Evolutionary conservation across 2,329 filamentous ascomycete genomes (phyloP).

Genomic region (Mycosphaerella arachidis): DNA sequence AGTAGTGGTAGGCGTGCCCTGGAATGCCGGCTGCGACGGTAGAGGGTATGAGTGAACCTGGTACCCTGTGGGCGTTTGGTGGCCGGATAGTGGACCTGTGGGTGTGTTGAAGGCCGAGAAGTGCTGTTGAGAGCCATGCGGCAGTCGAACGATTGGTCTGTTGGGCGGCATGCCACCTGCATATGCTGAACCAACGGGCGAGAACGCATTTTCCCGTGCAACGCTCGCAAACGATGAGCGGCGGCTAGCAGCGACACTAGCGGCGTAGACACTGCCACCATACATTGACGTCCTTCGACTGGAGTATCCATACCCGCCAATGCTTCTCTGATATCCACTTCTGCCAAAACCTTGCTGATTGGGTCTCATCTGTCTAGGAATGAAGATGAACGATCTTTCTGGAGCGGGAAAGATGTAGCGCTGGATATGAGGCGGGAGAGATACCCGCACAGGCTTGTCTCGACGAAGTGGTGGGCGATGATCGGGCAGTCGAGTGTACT

Average conservation of each 20-base stretch:
- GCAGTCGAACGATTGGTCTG: constrained; percentile 79
- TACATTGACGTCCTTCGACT: constrained; percentile 79
- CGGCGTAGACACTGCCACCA: constrained; percentile 74
- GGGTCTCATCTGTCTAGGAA: constrained; percentile 84
- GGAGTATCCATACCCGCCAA: constrained; percentile 63
- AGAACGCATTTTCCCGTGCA: constrained; percentile 69
- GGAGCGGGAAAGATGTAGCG: constrained; percentile 87
- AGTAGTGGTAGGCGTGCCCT: constrained; percentile 60
- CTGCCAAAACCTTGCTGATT: constrained; percentile 75
- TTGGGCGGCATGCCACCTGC: constrained; percentile 50
- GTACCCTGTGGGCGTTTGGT: constrained; percentile 46
- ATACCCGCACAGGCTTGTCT: constrained; percentile 94
- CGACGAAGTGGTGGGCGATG: constrained; percentile 89
- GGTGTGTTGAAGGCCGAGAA: constrained; percentile 32
- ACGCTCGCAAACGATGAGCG: constrained; percentile 72
- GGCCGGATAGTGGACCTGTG: constrained; percentile 30
- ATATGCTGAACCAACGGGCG: constrained; percentile 66
- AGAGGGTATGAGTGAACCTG: constrained; percentile 50
- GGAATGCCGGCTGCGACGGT: constrained; percentile 53
- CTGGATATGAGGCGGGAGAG: constrained; percentile 71
- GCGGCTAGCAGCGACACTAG: constrained; percentile 82
- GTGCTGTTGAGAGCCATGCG: constrained; percentile 52
- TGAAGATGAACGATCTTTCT: constrained; percentile 96
- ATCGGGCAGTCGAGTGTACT: constrained; percentile 90
- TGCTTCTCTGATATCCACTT: constrained; percentile 66